These are phyloP conservation scores for Corynespora cassiicola DNA, from an alignment of 2,329 filamentous ascomycete species.

Conservation along the genomic window DNA sequence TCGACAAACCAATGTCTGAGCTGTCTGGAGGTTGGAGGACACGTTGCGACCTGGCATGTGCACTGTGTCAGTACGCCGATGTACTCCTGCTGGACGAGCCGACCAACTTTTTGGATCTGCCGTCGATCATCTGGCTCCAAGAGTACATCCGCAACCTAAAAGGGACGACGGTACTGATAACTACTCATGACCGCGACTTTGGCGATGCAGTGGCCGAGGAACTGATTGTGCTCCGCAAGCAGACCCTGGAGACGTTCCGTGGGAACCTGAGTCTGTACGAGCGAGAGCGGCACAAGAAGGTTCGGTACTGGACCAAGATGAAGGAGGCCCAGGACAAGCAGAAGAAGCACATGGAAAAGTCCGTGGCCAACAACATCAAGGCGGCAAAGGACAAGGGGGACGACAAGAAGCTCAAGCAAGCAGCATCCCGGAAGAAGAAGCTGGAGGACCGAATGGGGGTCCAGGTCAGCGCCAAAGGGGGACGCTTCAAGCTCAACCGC, in stretches of 20 bases:
- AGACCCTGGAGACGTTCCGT: constrained; percentile 74
- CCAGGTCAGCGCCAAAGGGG: constrained; percentile 73
- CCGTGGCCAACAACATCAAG: constrained; percentile 75
- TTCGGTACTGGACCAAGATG: constrained; percentile 73
- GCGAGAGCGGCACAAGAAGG: constrained; percentile 69
- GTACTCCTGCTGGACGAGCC: constrained; percentile 85
- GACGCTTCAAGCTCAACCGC: constrained; percentile 80
- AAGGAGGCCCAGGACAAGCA: constrained; percentile 84
- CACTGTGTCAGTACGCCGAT: constrained; percentile 75
- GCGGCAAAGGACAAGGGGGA: constrained; percentile 79
- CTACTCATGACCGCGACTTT: constrained; percentile 86
- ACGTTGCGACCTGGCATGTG: constrained; percentile 53
- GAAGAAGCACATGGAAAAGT: constrained; percentile 79
- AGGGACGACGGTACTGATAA: constrained; percentile 72
- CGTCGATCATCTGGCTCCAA: constrained; percentile 86
- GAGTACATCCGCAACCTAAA: constrained; percentile 68
- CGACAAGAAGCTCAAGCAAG: constrained; percentile 85
- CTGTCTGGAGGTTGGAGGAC: constrained; percentile 71
- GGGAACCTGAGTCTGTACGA: constrained; percentile 79
- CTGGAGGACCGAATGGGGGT: constrained; percentile 82
- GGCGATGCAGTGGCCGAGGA: constrained; percentile 77
- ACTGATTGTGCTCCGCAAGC: constrained; percentile 76
- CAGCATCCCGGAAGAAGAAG: constrained; percentile 83
- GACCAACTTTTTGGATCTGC: constrained; percentile 83
- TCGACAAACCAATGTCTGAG: constrained; percentile 66